phyloP scores from a whole-genome alignment of 305 asterid genomes.

The Fraxinus velutina region DNA sequence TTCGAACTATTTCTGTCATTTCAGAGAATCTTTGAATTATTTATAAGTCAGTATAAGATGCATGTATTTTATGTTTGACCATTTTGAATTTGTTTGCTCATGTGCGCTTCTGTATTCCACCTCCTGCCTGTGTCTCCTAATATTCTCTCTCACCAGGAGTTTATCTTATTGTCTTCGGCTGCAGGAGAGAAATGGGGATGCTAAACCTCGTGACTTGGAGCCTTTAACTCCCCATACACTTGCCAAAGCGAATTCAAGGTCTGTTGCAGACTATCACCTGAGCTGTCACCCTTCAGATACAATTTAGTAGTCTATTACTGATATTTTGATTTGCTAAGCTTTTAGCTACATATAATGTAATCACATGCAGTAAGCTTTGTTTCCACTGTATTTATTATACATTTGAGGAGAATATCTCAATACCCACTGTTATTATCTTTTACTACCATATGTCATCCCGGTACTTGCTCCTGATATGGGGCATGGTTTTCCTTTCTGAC shows the following conservation, averaged over 20 bases:
- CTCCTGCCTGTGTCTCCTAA: neutral
- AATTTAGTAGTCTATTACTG: neutral
- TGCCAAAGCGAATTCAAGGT: slow-evolving; percentile 78
- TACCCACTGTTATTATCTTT: neutral
- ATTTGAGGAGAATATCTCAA: neutral
- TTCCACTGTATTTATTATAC: slow-evolving; percentile 2
- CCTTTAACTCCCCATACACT: slow-evolving; percentile 72
- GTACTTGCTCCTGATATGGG: neutral
- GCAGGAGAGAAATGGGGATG: slow-evolving; percentile 85
- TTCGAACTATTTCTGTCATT: slow-evolving; percentile 1
- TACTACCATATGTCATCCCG: neutral
- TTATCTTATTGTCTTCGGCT: slow-evolving; percentile 7
- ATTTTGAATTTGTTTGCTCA: neutral
- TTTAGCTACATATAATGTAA: neutral
- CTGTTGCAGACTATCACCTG: slow-evolving; percentile 14
- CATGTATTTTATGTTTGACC: neutral
- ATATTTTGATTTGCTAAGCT: slow-evolving; percentile 13
- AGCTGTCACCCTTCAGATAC: neutral
- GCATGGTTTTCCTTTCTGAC: neutral
- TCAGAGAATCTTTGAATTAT: slow-evolving; percentile 9
- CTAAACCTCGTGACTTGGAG: slow-evolving; percentile 63
- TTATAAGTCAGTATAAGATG: neutral
- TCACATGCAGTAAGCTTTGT: neutral
- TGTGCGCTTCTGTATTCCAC: neutral
- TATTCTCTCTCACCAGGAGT: slow-evolving; percentile 5